These are phyloP conservation scores for Fusarium pininemorale DNA, from an alignment of 2,329 filamentous ascomycete species.

Conservation along the genomic window DNA sequence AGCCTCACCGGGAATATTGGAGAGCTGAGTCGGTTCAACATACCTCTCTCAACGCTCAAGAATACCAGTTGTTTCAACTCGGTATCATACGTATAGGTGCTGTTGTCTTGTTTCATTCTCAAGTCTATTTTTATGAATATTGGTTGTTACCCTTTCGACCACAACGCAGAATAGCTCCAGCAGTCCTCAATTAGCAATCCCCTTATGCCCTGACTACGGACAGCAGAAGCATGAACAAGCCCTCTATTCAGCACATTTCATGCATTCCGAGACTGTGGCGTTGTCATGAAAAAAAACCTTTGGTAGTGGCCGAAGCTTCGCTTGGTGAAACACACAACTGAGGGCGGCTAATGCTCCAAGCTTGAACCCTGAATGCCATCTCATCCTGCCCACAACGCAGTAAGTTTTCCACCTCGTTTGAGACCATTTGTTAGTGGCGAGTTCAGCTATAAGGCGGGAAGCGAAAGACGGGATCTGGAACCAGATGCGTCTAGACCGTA, in stretches of 20 bases:
- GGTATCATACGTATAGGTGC: not conserved
- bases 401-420: not conserved
- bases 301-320: slow-evolving; percentile 6
- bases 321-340: slow-evolving; percentile 35
- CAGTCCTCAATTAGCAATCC: not conserved
- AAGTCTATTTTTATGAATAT: not conserved
- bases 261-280: slow-evolving; percentile 22
- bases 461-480: not conserved
- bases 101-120: not conserved
- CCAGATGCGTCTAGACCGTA: slow-evolving; percentile 15
- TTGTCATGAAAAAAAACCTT: slow-evolving; percentile 1
- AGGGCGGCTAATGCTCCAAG: not conserved
- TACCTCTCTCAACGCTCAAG: not conserved
- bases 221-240: not conserved
- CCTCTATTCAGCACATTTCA: not conserved
- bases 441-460: slow-evolving; percentile 11
- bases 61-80: not conserved
- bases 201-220: not conserved
- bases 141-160: not conserved
- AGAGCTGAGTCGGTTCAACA: not conserved
- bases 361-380: not conserved
- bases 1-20: not conserved
- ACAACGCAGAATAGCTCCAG: not conserved
- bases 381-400: not conserved
- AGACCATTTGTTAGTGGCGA: slow-evolving; percentile 6